A percentile compares a stretch with the other conserved stretches of the same genome.
These are phyloP conservation scores for Trichoderma virens DNA, from an alignment of 495 filamentous ascomycete species.

Conservation along the genomic window DNA sequence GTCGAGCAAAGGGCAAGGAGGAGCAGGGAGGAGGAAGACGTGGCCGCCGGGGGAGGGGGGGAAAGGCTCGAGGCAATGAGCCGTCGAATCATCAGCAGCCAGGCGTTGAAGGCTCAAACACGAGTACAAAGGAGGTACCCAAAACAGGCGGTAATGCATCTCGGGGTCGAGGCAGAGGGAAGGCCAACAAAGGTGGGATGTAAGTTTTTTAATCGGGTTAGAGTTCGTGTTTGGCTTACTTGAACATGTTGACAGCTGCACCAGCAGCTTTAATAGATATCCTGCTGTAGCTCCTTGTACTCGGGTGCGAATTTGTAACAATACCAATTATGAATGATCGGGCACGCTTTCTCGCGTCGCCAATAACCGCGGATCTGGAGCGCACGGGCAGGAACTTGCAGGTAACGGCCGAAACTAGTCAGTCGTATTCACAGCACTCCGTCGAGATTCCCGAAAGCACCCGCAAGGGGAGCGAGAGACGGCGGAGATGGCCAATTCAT, in stretches of 20 bases:
- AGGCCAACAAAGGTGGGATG: neutral
- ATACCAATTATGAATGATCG: neutral
- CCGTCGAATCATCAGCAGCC: neutral
- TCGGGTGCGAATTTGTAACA: neutral
- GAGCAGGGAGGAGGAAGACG: constrained; percentile 18
- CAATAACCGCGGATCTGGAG: neutral
- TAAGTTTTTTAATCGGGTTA: neutral
- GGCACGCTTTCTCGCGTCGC: neutral
- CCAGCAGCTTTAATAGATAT: neutral
- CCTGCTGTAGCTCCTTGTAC: neutral
- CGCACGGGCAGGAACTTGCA: neutral
- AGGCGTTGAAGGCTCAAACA: neutral
- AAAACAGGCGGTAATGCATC: neutral
- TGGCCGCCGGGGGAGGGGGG: constrained; percentile 5
- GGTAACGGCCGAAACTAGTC: neutral
- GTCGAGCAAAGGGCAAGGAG: constrained; percentile 22
- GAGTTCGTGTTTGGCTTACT: neutral
- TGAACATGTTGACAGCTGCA: neutral
- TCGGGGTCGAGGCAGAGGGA: neutral
- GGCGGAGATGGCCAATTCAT: neutral
- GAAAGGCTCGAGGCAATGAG: constrained; percentile 8
- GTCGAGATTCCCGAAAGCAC: neutral
- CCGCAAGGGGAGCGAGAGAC: neutral
- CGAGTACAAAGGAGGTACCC: neutral
- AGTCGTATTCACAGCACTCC: neutral